Base-by-base conservation (phyloP, 768 basidiomycete genomes). In the Gautieria morchelliformis region DNA sequence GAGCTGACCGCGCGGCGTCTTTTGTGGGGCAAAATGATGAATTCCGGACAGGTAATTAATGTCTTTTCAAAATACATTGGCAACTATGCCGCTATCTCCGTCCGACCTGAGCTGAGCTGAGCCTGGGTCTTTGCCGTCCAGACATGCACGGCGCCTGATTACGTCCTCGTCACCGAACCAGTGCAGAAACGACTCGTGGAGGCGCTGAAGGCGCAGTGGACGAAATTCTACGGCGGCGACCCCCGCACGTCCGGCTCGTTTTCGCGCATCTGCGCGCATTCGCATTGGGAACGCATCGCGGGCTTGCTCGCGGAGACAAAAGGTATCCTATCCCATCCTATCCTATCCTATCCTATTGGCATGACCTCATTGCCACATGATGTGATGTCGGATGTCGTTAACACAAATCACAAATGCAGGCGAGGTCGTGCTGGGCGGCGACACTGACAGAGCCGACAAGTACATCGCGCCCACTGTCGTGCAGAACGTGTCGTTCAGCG, bases 381-480 rank as follows among this genome's bases (percentile, higher is more conserved):
- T n/a, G 22, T 47, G 27, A 5, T 24, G 42, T 11, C 45, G n/a
- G 32, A 35, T 37, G 1, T 10, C 35, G 35, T 14, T 37, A 37
- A 37, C 14, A 37, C 11, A 11, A 35, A 6, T 11, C 14, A 46
- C 8, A 50, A n/a, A 48, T 57, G 3, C 32, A 57, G 56, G 56
- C 22, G 75, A 70, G 4, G 65, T 92, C 22, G 82, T 79, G 10
- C 64, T 80, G 40, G 89, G 89, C 0, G 91, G 88, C 0, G 68
- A 78, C 45, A 74, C 75, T 0, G 79, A 88, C 51, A 78, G 77
- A 60, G 72, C 69, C n/a, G 74, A 67, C 41, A 74, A 78, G 58
- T 87, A 77, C 62, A 82, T 92, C 61, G 81, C 84, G 19, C 86
- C 89, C 3, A 91, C 89, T 0, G 66, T 91, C 33, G 81, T 93